These are phyloP conservation scores for Metschnikowia vanudenii DNA, from an alignment of 805 yeast genomes.

Conservation along the genomic window DNA sequence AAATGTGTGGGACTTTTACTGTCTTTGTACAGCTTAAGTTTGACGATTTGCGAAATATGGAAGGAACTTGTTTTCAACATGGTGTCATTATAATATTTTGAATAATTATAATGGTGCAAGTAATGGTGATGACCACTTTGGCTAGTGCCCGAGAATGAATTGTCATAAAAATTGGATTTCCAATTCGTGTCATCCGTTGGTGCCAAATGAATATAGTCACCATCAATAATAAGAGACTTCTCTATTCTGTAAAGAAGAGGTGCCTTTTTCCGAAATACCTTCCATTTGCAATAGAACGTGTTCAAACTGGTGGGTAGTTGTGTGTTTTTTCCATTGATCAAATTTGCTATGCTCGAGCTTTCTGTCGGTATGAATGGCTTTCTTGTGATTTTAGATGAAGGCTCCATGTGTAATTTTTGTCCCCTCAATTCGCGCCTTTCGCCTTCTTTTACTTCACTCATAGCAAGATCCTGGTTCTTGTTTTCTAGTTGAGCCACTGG, in stretches of 20 bases:
- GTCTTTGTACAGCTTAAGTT: slow-evolving; percentile 66
- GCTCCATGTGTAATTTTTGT: background rate
- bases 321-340: slow-evolving; percentile 11
- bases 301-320: slow-evolving; percentile 36
- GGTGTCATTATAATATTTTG: slow-evolving; percentile 57
- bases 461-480: slow-evolving; percentile 11
- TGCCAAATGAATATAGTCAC: slow-evolving; percentile 86
- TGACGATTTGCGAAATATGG: slow-evolving; percentile 73
- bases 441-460: background rate
- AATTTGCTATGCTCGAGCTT: slow-evolving; percentile 20
- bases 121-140: slow-evolving; percentile 33
- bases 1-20: slow-evolving; percentile 71
- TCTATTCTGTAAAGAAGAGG: slow-evolving; percentile 79
- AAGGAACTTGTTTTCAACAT: slow-evolving; percentile 81
- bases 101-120: slow-evolving; percentile 39
- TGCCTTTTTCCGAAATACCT: slow-evolving; percentile 86
- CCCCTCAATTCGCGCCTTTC: background rate
- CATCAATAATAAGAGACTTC: slow-evolving; percentile 83
- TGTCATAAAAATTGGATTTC: slow-evolving; percentile 31
- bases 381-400: background rate
- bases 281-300: slow-evolving; percentile 77
- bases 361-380: background rate
- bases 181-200: slow-evolving; percentile 74
- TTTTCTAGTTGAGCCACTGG: slow-evolving; percentile 22
- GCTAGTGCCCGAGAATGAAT: slow-evolving; percentile 27